A percentile compares a stretch with the other conserved stretches of the same genome.
phyloP scores from a whole-genome alignment of 73 alveolate species.

The Tetrahymena elliotti region DNA sequence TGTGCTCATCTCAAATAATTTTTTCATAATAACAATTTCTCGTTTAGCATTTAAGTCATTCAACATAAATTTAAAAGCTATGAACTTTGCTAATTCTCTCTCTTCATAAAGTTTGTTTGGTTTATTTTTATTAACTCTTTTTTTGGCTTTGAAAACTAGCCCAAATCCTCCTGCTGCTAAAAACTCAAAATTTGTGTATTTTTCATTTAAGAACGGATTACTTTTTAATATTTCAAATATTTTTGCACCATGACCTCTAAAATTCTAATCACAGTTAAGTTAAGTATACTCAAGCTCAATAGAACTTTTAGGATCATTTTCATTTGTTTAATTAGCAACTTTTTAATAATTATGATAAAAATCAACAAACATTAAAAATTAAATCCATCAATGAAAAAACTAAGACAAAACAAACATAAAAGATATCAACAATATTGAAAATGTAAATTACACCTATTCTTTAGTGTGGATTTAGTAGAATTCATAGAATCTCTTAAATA shows the following conservation, averaged over 20 bases:
- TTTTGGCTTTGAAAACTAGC: background rate
- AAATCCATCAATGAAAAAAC: background rate
- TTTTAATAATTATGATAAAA: too few species aligned
- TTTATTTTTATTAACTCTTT: background rate
- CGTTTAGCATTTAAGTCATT: background rate
- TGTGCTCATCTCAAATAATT: background rate
- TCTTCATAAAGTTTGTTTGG: background rate
- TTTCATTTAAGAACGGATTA: background rate
- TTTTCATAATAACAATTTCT: background rate
- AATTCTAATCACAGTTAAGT: background rate
- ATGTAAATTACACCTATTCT: background rate
- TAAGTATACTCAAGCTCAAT: background rate
- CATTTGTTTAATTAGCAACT: background rate
- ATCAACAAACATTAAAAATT: too few species aligned
- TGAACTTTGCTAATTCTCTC: background rate
- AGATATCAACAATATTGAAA: background rate
- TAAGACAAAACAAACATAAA: background rate
- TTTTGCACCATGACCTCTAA: background rate
- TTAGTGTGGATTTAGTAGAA: background rate
- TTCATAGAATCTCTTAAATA: background rate
- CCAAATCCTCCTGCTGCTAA: background rate
- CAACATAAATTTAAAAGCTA: background rate
- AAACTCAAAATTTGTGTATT: background rate
- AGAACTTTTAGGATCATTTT: background rate
- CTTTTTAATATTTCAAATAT: background rate